Evolutionary conservation across 2,329 filamentous ascomycete genomes (phyloP), one percentile per base, ranked within the genome.

Genomic region (Westerdykella aurantiaca): DNA sequence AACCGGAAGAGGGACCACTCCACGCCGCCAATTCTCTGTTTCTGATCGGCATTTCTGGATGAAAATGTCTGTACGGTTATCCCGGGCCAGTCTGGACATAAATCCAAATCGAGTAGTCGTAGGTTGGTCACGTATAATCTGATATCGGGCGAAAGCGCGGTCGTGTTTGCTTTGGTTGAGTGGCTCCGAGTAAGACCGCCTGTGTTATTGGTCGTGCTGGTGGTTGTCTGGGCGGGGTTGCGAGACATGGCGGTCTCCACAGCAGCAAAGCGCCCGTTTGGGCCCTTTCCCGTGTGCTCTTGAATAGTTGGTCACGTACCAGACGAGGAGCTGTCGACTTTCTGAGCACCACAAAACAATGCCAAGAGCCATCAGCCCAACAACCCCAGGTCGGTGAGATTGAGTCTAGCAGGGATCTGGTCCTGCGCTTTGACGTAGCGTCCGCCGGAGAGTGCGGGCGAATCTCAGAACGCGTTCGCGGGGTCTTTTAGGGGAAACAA

Each of bases 1-100:
- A 98, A 77, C 41, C 87, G 83, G 66, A 86, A 95, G n/a, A 97
- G 72, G 0, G 85, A 81, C 88, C 91, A 97, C 72, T 98, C 93
- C 31, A 90, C 81, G 47, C 81, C 81, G 55, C 86, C 82, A 31
- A 95, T 82, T 42, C 91, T 81, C 66, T 84, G 85, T 69, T 91
- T 93, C 66, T 91, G 85, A 42, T 86, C 86, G 50, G 84, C 82
- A 56, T 86, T 79, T 45, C 76, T 82, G 4, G 76, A 72, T 3
- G 80, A 79, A 61, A 97, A 88, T 2, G 85, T 86, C 39, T 83
- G 75, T 0, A 75, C 63, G 1, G 79, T 82, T 44, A 96, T 85
- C 14, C 70, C 76, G 0, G 91, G 91, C 86, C 90, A 96, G 68
- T 94, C 88, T 1, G 80, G 72, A 0, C 77, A 77, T 39, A 77